Percentiles rank a stretch among this genome's conserved stretches.
These are phyloP conservation scores for Eremochloa ophiuroides DNA, from an alignment of 176 grass and related monocot species.

Conservation along the genomic window DNA sequence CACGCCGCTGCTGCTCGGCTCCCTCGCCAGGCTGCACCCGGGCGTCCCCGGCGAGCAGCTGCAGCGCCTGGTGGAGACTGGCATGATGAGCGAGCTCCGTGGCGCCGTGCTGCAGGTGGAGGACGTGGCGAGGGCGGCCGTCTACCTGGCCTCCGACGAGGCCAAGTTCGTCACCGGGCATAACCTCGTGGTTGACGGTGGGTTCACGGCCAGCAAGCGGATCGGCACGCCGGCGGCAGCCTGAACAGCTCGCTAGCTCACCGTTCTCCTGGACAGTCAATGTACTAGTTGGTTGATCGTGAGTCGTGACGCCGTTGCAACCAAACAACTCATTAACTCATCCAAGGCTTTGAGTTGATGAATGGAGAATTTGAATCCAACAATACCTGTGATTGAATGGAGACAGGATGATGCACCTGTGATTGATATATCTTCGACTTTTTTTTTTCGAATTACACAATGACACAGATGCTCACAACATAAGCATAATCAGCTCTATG, in stretches of 20 bases:
- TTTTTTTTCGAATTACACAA: too few species aligned
- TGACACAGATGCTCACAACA: too few species aligned
- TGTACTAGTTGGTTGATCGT: not conserved
- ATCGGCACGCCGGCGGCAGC: not conserved
- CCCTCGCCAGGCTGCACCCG: constrained; percentile 16
- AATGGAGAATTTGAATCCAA: too few species aligned
- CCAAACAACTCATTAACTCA: too few species aligned
- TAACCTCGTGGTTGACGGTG: constrained; percentile 37
- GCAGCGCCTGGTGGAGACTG: constrained; percentile 24
- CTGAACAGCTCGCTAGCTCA: not conserved
- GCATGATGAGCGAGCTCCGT: constrained; percentile 26
- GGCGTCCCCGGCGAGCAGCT: constrained; percentile 28
- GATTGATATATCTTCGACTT: too few species aligned
- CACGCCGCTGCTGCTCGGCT: constrained; percentile 27
- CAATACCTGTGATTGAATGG: too few species aligned
- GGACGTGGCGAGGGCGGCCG: constrained; percentile 50
- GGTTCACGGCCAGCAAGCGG: constrained; percentile 47
- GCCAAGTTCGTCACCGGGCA: constrained; percentile 41
- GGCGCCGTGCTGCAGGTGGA: constrained; percentile 36
- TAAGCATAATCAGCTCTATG: too few species aligned
- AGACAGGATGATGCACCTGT: too few species aligned
- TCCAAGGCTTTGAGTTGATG: too few species aligned
- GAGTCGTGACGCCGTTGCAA: not conserved
- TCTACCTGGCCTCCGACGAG: constrained; percentile 50
- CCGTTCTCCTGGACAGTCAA: not conserved